Conservation (phyloP, 345 rosid species). For the Abelmoschus esculentus region DNA sequence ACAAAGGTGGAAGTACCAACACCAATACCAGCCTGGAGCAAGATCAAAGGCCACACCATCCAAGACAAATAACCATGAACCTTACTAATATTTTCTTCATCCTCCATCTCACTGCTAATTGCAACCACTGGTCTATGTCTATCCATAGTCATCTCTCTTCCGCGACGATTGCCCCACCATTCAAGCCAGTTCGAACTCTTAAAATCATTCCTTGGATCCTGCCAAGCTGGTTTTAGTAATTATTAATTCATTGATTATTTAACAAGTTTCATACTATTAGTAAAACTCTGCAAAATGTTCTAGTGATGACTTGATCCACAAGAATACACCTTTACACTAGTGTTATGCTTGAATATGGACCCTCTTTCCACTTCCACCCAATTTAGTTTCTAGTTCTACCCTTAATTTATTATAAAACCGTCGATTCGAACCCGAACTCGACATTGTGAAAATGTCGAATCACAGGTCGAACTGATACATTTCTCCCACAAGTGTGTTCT, state of each 20-base stretch:
- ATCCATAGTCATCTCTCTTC: too few species aligned
- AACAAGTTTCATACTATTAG: too few species aligned
- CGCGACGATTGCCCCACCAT: too few species aligned
- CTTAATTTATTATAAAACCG: background rate
- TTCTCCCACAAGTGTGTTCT: background rate
- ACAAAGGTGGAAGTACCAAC: background rate
- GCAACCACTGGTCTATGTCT: too few species aligned
- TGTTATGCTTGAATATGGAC: background rate
- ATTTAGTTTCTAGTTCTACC: background rate
- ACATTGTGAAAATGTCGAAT: background rate
- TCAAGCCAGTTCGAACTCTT: too few species aligned
- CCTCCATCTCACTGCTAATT: too few species aligned
- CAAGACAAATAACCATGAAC: constrained; percentile 15
- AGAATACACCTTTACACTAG: background rate
- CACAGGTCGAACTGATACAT: background rate
- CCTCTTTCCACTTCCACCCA: background rate
- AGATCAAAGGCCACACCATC: background rate
- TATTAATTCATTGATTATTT: too few species aligned
- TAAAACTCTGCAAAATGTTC: too few species aligned
- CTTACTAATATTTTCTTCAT: background rate
- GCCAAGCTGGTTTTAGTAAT: too few species aligned
- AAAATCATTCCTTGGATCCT: too few species aligned
- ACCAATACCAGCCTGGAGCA: background rate
- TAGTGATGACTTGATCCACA: background rate
- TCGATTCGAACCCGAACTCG: background rate